These are phyloP conservation scores for Aspergillus clavatus DNA, from an alignment of 2,329 filamentous ascomycete species.

Conservation along the genomic window DNA sequence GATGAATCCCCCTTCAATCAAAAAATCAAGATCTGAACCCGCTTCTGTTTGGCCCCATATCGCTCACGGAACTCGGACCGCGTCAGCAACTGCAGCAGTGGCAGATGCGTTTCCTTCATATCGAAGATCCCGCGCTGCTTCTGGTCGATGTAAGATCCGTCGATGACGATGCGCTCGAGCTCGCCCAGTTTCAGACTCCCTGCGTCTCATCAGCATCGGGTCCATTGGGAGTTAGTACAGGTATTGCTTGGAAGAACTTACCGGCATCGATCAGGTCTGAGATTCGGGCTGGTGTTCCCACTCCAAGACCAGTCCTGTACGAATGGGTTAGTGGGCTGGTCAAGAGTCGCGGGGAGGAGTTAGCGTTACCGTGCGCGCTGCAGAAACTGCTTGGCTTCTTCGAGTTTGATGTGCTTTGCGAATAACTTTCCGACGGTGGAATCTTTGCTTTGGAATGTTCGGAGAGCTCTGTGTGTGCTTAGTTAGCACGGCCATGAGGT, in stretches of 20 bases:
- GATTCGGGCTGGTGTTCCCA: constrained; percentile 81
- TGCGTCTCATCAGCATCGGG: constrained; percentile 22
- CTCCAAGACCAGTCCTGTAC: constrained; percentile 73
- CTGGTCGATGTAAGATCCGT: constrained; percentile 87
- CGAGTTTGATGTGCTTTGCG: constrained; percentile 95
- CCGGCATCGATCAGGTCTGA: constrained; percentile 78
- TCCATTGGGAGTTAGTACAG: constrained; percentile 3
- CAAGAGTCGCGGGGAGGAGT: neutral
- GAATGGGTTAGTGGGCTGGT: constrained; percentile 5
- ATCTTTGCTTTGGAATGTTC: constrained; percentile 74
- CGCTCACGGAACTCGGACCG: constrained; percentile 65
- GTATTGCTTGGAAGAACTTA: constrained; percentile 40
- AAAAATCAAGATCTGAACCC: constrained; percentile 46
- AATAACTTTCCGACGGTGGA: constrained; percentile 84
- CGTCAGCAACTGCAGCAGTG: constrained; percentile 69
- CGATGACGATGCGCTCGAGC: constrained; percentile 75
- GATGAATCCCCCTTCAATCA: constrained; percentile 35
- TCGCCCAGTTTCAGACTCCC: constrained; percentile 66
- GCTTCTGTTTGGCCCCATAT: constrained; percentile 56
- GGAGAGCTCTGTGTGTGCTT: constrained; percentile 54
- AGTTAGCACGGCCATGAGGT: no score
- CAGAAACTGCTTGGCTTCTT: constrained; percentile 75
- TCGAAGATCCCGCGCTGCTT: constrained; percentile 93
- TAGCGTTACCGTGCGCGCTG: constrained; percentile 52
- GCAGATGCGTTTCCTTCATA: constrained; percentile 87